A percentile compares a stretch with the other conserved stretches of the same genome.
These are phyloP conservation scores for Plectosphaerella plurivora DNA, from an alignment of 2,329 filamentous ascomycete genomes.

Conservation along the genomic window DNA sequence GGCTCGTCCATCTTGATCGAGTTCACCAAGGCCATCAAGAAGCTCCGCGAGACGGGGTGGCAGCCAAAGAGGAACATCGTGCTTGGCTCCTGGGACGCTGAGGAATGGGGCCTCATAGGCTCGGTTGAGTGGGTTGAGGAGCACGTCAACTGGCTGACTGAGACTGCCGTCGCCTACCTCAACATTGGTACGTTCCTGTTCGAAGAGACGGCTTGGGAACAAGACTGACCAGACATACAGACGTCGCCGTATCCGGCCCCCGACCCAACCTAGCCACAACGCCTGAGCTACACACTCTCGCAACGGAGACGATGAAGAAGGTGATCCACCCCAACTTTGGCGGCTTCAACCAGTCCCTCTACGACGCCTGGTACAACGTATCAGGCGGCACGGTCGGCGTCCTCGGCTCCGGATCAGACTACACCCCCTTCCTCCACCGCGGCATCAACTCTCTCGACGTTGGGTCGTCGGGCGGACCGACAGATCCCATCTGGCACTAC, in stretches of 20 bases:
- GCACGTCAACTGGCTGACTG: slow-evolving; percentile 68
- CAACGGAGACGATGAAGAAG: slow-evolving; percentile 57
- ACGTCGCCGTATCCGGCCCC: slow-evolving; percentile 39
- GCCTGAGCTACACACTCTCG: slow-evolving; percentile 63
- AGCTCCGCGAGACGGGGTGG: slow-evolving; percentile 66
- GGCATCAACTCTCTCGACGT: slow-evolving; percentile 49
- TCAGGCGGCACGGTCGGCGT: slow-evolving; percentile 37
- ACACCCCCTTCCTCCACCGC: slow-evolving; percentile 60
- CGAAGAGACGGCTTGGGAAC: background rate
- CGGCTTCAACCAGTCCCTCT: slow-evolving; percentile 31
- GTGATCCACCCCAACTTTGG: slow-evolving; percentile 59
- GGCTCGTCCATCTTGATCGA: slow-evolving; percentile 75
- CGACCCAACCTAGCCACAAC: slow-evolving; percentile 54
- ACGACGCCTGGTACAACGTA: slow-evolving; percentile 33
- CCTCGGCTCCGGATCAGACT: slow-evolving; percentile 63
- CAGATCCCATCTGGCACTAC: slow-evolving; percentile 66
- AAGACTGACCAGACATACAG: background rate
- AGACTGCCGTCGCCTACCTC: slow-evolving; percentile 69
- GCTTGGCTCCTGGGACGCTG: slow-evolving; percentile 27
- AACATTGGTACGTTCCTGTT: slow-evolving; percentile 56
- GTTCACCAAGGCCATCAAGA: slow-evolving; percentile 66
- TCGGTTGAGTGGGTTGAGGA: slow-evolving; percentile 88
- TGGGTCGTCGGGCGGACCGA: slow-evolving; percentile 37
- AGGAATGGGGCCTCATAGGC: slow-evolving; percentile 57
- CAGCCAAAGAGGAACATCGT: slow-evolving; percentile 64